Percentiles rank a stretch among this genome's conserved stretches.
Evolutionary conservation across 495 filamentous ascomycete species (phyloP).

Genomic region (Penicillium steckii): DNA sequence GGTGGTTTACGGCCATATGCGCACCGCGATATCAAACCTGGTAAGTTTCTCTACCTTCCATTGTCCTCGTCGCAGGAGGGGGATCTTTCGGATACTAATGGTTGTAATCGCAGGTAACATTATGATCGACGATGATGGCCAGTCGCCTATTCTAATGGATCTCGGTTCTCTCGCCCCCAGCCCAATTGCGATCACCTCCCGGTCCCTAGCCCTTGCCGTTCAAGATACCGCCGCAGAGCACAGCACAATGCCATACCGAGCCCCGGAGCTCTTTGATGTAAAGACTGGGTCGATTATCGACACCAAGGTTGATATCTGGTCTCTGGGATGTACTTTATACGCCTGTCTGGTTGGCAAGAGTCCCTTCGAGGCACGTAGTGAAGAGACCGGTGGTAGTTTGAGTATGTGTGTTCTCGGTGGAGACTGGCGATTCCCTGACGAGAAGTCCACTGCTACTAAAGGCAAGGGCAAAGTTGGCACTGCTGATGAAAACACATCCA

Average conservation of each 20-base stretch:
- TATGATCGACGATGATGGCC: constrained; percentile 89
- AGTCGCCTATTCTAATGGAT: constrained; percentile 95
- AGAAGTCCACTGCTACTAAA: constrained; percentile 58
- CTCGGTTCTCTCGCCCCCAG: constrained; percentile 87
- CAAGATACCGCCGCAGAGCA: constrained; percentile 96
- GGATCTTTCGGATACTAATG: too few relatives aligned
- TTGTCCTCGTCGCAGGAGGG: not conserved
- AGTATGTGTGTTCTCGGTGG: constrained; percentile 89
- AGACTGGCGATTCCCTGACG: constrained; percentile 93
- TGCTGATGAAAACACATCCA: constrained; percentile 24
- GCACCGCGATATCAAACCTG: constrained; percentile 96
- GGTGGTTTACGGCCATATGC: constrained; percentile 81
- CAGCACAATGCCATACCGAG: constrained; percentile 97
- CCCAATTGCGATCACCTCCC: constrained; percentile 88
- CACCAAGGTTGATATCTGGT: constrained; percentile 98
- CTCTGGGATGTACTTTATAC: constrained; percentile 91
- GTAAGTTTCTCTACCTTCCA: constrained; percentile 40
- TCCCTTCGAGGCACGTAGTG: constrained; percentile 90
- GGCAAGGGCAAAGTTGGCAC: constrained; percentile 47
- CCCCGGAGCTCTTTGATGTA: constrained; percentile 96
- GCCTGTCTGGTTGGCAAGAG: constrained; percentile 94
- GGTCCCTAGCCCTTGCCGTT: constrained; percentile 83
- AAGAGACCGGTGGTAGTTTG: constrained; percentile 92
- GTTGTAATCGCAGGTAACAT: constrained; percentile 67
- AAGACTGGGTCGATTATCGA: constrained; percentile 91